A percentile compares a stretch with the other conserved stretches of the same genome.
Evolutionary conservation across 805 yeast genomes (phyloP).

Genomic region (Kuraishia ogatae): DNA sequence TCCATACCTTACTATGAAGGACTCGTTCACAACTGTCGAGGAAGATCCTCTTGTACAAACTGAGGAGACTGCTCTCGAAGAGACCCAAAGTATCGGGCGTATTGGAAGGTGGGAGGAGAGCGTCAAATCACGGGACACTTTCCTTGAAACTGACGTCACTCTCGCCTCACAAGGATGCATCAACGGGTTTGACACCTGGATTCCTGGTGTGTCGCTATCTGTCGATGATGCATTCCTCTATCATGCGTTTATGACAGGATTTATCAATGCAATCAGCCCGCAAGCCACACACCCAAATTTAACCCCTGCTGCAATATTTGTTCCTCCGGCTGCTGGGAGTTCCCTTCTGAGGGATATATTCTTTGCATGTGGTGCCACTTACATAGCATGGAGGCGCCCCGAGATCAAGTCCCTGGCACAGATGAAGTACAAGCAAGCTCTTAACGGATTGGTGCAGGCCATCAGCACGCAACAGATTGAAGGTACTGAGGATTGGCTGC

Average conservation of each 20-base stretch:
- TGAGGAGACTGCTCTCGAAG: neutral
- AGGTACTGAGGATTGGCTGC: constrained; percentile 29
- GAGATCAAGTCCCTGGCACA: constrained; percentile 16
- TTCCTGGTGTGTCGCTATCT: constrained; percentile 7
- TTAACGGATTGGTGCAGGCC: constrained; percentile 12
- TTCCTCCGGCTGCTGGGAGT: constrained; percentile 25
- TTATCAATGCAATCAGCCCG: constrained; percentile 31
- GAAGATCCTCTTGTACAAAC: neutral
- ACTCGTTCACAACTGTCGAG: neutral
- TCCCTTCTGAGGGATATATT: constrained; percentile 24
- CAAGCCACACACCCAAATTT: constrained; percentile 30
- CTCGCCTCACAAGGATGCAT: neutral
- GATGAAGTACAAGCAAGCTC: constrained; percentile 15
- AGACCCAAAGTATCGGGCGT: neutral
- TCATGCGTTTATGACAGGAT: constrained; percentile 29
- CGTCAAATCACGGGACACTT: neutral
- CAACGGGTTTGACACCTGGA: constrained; percentile 6
- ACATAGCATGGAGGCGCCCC: constrained; percentile 23
- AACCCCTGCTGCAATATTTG: constrained; percentile 30
- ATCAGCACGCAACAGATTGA: constrained; percentile 14
- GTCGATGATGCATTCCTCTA: constrained; percentile 11
- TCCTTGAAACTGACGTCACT: neutral
- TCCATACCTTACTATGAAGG: neutral
- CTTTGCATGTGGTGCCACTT: constrained; percentile 32
- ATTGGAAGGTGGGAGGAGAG: too few relatives aligned